Evolutionary conservation across 2,329 filamentous ascomycete species (phyloP).

Genomic region (Fusarium luffae): DNA sequence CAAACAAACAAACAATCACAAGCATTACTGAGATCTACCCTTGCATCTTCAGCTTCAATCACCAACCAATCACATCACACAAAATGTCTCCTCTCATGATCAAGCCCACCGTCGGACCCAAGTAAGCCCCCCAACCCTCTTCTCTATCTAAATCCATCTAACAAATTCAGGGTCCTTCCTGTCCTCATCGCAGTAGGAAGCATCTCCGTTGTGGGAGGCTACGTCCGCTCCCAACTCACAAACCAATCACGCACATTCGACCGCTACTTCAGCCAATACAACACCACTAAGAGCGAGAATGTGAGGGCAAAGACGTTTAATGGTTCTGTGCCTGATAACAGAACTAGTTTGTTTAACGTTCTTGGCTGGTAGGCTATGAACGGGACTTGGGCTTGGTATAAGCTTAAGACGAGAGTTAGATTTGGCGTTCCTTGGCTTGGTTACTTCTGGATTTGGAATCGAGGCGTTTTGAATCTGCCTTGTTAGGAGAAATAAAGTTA

Average conservation of each 20-base stretch:
- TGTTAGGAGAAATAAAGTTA: not conserved
- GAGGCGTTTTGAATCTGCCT: constrained; percentile 22
- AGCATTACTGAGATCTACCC: constrained; percentile 22
- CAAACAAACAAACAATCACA: constrained; percentile 10
- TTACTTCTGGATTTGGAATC: not conserved
- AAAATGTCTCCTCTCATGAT: constrained; percentile 42
- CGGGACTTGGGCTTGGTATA: not conserved
- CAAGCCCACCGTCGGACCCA: constrained; percentile 32
- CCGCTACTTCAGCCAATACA: constrained; percentile 42
- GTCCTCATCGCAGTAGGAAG: constrained; percentile 41
- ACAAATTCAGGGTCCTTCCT: constrained; percentile 35
- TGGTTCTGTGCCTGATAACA: constrained; percentile 40
- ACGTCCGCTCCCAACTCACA: constrained; percentile 35
- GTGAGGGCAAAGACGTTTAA: constrained; percentile 36
- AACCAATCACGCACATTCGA: constrained; percentile 39
- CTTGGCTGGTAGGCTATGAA: constrained; percentile 36
- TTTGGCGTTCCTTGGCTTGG: constrained; percentile 6
- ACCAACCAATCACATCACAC: constrained; percentile 23
- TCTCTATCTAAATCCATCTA: not conserved
- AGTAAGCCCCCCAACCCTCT: constrained; percentile 13
- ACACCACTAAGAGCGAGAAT: constrained; percentile 39
- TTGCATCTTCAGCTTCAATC: constrained; percentile 6
- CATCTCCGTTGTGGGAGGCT: constrained; percentile 32
- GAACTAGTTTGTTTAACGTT: constrained; percentile 43
- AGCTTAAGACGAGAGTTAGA: not conserved